phyloP scores from a whole-genome alignment of 1,284 basidiomycete species.

The Microbotryum violaceum region DNA sequence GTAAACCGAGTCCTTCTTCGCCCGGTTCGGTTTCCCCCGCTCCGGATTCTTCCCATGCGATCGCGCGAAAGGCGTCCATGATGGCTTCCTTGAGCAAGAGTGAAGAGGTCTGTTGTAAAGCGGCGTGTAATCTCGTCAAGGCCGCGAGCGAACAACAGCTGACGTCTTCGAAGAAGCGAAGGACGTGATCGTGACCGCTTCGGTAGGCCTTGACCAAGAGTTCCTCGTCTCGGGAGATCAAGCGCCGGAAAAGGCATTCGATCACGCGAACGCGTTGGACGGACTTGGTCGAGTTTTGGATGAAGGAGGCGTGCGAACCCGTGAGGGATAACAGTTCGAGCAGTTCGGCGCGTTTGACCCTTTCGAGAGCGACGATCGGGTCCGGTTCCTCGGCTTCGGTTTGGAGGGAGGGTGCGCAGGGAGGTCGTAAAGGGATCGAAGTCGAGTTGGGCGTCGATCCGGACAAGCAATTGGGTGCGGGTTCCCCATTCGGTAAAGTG shows the following conservation, averaged over 20 bases:
- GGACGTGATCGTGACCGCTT: constrained; percentile 28
- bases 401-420: constrained; percentile 23
- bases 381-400: constrained; percentile 28
- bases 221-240: constrained; percentile 25
- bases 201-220: constrained; percentile 30
- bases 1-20: constrained; percentile 30
- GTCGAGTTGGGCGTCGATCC: constrained; percentile 8
- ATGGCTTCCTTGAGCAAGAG: constrained; percentile 25
- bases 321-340: constrained; percentile 29
- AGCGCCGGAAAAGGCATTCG: constrained; percentile 28
- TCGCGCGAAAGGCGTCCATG: constrained; percentile 32
- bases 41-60: constrained; percentile 30
- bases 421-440: constrained; percentile 26
- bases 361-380: constrained; percentile 25
- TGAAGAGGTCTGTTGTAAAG: constrained; percentile 18
- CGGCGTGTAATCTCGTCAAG: constrained; percentile 17
- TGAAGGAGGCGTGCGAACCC: constrained; percentile 29
- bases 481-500: too few species aligned
- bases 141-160: constrained; percentile 18
- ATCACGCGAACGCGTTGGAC: constrained; percentile 30
- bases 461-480: neutral
- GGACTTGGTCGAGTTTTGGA: constrained; percentile 21
- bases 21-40: constrained; percentile 31
- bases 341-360: constrained; percentile 18
- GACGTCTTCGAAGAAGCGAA: constrained; percentile 29